Evolutionary conservation across 2,329 filamentous ascomycete genomes (phyloP).

Genomic region (Scedosporium apiospermum): DNA sequence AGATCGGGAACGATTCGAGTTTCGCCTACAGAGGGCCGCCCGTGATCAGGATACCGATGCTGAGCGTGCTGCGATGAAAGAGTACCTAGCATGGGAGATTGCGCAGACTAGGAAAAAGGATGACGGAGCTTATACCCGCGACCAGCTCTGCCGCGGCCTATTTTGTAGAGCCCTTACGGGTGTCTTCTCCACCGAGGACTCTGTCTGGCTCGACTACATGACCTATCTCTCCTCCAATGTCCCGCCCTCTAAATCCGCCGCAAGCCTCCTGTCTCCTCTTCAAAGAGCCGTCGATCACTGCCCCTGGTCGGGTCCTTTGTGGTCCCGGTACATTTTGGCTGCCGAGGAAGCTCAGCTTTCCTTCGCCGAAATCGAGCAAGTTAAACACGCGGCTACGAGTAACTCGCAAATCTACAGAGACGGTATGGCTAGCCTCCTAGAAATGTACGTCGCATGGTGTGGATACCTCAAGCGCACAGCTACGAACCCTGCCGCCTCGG

Average conservation of each 20-base stretch:
- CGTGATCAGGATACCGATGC: constrained; percentile 45
- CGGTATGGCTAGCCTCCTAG: constrained; percentile 78
- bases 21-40: constrained; percentile 50
- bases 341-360: constrained; percentile 69
- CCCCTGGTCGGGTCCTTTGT: constrained; percentile 83
- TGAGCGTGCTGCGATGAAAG: constrained; percentile 41
- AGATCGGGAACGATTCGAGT: constrained; percentile 58
- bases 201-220: constrained; percentile 75
- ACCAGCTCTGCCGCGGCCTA: constrained; percentile 51
- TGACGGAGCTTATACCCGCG: constrained; percentile 32
- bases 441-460: constrained; percentile 91
- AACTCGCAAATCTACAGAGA: constrained; percentile 76
- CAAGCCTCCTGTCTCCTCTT: constrained; percentile 55
- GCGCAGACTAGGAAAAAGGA: constrained; percentile 38
- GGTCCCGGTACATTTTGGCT: constrained; percentile 80
- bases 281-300: constrained; percentile 82
- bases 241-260: constrained; percentile 24
- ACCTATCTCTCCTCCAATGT: constrained; percentile 56
- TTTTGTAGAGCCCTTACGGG: constrained; percentile 67
- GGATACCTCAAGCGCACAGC: constrained; percentile 83
- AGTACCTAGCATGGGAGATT: constrained; percentile 84
- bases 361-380: constrained; percentile 73
- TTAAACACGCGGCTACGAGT: constrained; percentile 87
- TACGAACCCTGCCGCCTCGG: constrained; percentile 61
- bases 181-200: constrained; percentile 62